These are phyloP conservation scores for Saccharomycodes ludwigii DNA, from an alignment of 805 yeast species.

Conservation along the genomic window DNA sequence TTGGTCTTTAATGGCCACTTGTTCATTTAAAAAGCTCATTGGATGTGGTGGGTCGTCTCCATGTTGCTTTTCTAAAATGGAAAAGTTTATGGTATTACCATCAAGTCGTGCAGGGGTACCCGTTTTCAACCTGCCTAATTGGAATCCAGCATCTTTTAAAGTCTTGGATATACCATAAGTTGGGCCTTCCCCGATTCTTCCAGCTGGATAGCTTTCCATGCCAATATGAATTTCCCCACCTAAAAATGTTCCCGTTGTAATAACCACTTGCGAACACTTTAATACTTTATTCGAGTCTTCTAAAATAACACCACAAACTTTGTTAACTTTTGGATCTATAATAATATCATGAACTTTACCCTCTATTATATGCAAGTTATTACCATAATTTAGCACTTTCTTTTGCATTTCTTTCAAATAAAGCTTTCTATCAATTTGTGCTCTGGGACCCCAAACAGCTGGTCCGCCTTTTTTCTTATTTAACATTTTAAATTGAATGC, in stretches of 20 bases:
- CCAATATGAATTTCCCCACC: slow-evolving; percentile 96
- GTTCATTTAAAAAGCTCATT: slow-evolving; percentile 73
- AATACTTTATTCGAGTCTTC: slow-evolving; percentile 48
- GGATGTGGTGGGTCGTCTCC: slow-evolving; percentile 72
- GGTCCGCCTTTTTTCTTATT: slow-evolving; percentile 80
- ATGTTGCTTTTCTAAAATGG: slow-evolving; percentile 48
- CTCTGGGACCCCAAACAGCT: slow-evolving; percentile 97
- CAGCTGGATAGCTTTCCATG: slow-evolving; percentile 66
- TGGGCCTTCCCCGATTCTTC: slow-evolving; percentile 86
- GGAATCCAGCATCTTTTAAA: slow-evolving; percentile 62
- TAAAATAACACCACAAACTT: slow-evolving; percentile 61
- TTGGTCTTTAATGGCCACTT: slow-evolving; percentile 49
- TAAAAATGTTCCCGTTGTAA: slow-evolving; percentile 92
- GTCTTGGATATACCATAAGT: slow-evolving; percentile 83
- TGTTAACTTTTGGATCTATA: slow-evolving; percentile 28
- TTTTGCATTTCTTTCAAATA: slow-evolving; percentile 73
- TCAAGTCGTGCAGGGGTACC: slow-evolving; percentile 94
- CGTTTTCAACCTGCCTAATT: slow-evolving; percentile 81
- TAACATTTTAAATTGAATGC: slow-evolving; percentile 79
- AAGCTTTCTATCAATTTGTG: slow-evolving; percentile 82
- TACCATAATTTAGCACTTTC: slow-evolving; percentile 40
- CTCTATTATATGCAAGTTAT: slow-evolving; percentile 39
- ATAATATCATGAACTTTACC: slow-evolving; percentile 81
- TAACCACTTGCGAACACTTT: slow-evolving; percentile 55
- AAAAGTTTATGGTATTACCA: slow-evolving; percentile 56